Percentiles rank a stretch among this genome's conserved stretches.
phyloP scores from a whole-genome alignment of 345 rosid genomes.

The Turritis glabra region DNA sequence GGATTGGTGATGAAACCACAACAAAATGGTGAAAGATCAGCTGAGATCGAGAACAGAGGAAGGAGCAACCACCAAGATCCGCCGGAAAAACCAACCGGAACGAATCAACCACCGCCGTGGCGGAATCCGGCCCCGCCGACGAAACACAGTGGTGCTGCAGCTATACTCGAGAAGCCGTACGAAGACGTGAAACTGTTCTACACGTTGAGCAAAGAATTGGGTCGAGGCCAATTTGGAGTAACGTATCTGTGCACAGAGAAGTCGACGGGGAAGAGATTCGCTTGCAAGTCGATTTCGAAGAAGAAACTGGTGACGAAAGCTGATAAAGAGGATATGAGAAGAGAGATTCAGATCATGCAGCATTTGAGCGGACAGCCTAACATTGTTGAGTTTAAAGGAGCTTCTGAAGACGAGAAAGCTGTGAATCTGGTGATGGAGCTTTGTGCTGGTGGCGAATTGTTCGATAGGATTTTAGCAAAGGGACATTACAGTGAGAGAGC shows the following conservation, averaged over 20 bases:
- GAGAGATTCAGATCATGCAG: slow-evolving; percentile 91
- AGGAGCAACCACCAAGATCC: slow-evolving; percentile 33
- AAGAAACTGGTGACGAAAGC: slow-evolving; percentile 56
- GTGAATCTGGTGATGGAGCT: slow-evolving; percentile 88
- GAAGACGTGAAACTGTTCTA: slow-evolving; percentile 66
- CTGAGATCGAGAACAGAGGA: slow-evolving; percentile 29
- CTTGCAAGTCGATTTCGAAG: slow-evolving; percentile 84
- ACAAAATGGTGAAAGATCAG: slow-evolving; percentile 28
- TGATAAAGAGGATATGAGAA: slow-evolving; percentile 70
- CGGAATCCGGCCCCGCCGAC: slow-evolving; percentile 25
- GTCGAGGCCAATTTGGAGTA: slow-evolving; percentile 89
- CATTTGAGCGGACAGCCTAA: slow-evolving; percentile 87
- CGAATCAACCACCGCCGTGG: slow-evolving; percentile 36
- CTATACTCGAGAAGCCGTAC: slow-evolving; percentile 68
- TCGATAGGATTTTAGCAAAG: slow-evolving; percentile 72
- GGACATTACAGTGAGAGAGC: slow-evolving; percentile 83
- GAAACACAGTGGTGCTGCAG: slow-evolving; percentile 23
- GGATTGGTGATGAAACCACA: slow-evolving; percentile 1
- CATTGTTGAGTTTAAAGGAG: slow-evolving; percentile 78
- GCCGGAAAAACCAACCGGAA: slow-evolving; percentile 28
- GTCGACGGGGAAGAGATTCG: slow-evolving; percentile 56
- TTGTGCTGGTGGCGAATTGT: slow-evolving; percentile 92
- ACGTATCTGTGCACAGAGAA: slow-evolving; percentile 75
- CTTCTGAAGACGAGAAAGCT: slow-evolving; percentile 71
- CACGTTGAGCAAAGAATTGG: slow-evolving; percentile 62